These are phyloP conservation scores for Omphalotus guepiniiformis DNA, from an alignment of 768 basidiomycete genomes.

Conservation along the genomic window DNA sequence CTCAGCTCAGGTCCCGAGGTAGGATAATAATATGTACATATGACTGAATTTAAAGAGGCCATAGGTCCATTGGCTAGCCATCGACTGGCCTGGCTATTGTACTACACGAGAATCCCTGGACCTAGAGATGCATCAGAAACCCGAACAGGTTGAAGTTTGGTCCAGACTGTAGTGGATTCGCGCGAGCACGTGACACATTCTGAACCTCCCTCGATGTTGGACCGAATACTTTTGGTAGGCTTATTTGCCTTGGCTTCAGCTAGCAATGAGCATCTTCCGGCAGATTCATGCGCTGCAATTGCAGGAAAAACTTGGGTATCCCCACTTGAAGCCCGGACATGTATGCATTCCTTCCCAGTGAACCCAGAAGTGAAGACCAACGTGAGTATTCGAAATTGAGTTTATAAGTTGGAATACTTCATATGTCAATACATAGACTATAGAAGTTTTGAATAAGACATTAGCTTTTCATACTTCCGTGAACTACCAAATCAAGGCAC, in stretches of 20 bases:
- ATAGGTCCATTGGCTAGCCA: too few relatives aligned
- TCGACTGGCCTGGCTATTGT: too few relatives aligned
- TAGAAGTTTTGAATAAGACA: conserved; percentile 55
- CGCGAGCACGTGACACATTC: conserved; percentile 10
- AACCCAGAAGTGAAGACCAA: conserved; percentile 45
- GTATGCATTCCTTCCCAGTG: conserved; percentile 46
- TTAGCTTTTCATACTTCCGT: conserved; percentile 59
- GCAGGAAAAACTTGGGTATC: conserved; percentile 53
- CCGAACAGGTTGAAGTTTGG: too few relatives aligned
- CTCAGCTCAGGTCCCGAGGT: too few relatives aligned
- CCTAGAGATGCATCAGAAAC: too few relatives aligned
- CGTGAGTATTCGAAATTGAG: conserved; percentile 28
- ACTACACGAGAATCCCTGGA: too few relatives aligned
- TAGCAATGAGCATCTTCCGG: not conserved
- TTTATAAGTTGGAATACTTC: not conserved
- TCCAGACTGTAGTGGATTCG: too few relatives aligned
- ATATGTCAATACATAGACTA: conserved; percentile 31
- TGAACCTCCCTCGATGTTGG: too few relatives aligned
- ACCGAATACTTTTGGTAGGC: too few relatives aligned
- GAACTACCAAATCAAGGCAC: conserved; percentile 55
- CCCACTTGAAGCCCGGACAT: conserved; percentile 47
- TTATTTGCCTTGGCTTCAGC: not conserved
- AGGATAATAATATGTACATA: too few relatives aligned
- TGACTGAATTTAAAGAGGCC: too few relatives aligned
- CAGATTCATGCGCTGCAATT: conserved; percentile 49